Conservation (phyloP, 345 rosid species). For the Microthlaspi erraticum region DNA sequence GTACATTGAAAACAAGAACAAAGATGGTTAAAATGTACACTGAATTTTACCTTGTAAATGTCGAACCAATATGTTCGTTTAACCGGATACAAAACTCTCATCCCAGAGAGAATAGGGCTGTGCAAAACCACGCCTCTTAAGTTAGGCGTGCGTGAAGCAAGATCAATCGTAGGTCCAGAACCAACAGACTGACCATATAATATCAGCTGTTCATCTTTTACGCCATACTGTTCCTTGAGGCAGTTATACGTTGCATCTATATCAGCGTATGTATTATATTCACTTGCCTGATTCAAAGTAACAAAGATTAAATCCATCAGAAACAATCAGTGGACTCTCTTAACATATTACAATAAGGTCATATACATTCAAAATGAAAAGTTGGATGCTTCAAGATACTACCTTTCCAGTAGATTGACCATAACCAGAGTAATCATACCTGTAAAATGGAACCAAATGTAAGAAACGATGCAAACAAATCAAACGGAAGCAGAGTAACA, state of each 20-base stretch:
- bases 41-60: conserved; percentile 78
- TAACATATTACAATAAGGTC: not conserved
- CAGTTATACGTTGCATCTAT: conserved; percentile 85
- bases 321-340: not conserved
- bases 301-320: conserved; percentile 30
- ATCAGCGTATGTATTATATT: conserved; percentile 92
- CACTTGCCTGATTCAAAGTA: conserved; percentile 75
- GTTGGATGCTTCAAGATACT: conserved; percentile 26
- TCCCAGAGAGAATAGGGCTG: conserved; percentile 94
- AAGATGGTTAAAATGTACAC: not conserved
- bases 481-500: not conserved
- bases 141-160: conserved; percentile 80
- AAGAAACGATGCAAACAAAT: not conserved
- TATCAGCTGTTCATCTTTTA: conserved; percentile 86
- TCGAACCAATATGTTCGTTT: conserved; percentile 97
- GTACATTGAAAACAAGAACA: conserved; percentile 11
- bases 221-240: conserved; percentile 83
- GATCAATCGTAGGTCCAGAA: conserved; percentile 95
- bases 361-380: not conserved
- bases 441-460: conserved; percentile 36
- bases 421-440: conserved; percentile 97
- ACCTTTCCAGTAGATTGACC: conserved; percentile 99
- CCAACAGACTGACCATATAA: conserved; percentile 98
- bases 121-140: conserved; percentile 90
- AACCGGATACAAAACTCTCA: conserved; percentile 92